These are phyloP conservation scores for Achlya hypogyna DNA, from an alignment of 352 stramenopile species.

Conservation along the genomic window DNA sequence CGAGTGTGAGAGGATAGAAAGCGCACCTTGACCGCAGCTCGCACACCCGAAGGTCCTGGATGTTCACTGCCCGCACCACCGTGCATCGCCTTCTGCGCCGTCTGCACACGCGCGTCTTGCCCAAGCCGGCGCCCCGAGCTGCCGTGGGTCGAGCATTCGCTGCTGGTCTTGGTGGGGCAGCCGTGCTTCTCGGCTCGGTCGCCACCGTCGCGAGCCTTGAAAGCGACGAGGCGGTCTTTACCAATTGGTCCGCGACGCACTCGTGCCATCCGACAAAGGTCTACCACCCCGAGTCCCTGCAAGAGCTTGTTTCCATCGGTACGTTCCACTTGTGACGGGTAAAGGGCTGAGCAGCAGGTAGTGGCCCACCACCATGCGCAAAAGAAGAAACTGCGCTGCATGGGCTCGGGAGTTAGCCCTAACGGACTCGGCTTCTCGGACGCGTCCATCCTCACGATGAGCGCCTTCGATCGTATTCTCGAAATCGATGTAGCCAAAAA, in stretches of 20 bases:
- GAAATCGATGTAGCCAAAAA: constrained; percentile 82
- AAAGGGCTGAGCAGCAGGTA: constrained; percentile 19
- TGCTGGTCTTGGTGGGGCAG: not conserved
- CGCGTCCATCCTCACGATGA: constrained; percentile 86
- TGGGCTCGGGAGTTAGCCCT: constrained; percentile 94
- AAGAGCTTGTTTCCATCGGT: constrained; percentile 40
- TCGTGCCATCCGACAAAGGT: constrained; percentile 56
- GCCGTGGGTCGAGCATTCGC: not conserved
- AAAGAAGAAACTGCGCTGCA: constrained; percentile 81
- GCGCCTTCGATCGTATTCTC: constrained; percentile 88
- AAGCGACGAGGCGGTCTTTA: constrained; percentile 43
- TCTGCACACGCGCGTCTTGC: not conserved
- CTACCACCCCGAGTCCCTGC: constrained; percentile 56
- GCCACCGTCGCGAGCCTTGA: not conserved
- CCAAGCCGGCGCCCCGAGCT: too few species aligned
- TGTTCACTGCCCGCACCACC: not conserved
- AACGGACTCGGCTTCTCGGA: constrained; percentile 92
- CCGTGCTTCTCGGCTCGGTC: not conserved
- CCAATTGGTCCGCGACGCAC: constrained; percentile 79
- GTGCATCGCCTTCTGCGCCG: not conserved
- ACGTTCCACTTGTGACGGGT: not conserved
- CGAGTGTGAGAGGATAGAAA: too few species aligned
- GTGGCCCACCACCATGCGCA: constrained; percentile 48
- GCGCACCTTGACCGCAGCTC: not conserved
- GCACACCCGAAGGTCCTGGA: not conserved